Base-by-base conservation (phyloP, 2,329 filamentous ascomycete species). In the Fusarium mangiferae region DNA sequence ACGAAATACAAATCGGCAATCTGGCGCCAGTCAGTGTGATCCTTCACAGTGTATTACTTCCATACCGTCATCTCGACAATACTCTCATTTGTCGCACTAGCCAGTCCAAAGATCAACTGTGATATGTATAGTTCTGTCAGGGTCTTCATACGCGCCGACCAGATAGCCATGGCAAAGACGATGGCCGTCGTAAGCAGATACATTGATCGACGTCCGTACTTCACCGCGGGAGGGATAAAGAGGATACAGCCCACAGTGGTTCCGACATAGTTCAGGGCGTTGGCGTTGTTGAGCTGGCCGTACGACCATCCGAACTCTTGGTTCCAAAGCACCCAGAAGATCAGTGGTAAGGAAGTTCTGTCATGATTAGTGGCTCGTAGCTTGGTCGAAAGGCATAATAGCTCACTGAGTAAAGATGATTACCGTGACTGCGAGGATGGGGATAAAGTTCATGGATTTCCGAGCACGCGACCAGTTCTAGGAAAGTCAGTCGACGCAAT, bases 1-100 rank as follows among this genome's bases (percentile, higher is more conserved):
- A 79, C 66, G 56, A 80, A 80, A 67, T 80, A 80, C 33, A 81
- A 39, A 58, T 82, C 80, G 6, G 73, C 63, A 38, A 78, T 77
- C 77, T 78, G 24, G 12, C 30, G 5, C 2, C 7, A 6, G 45
- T 49, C 33, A 54, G 33, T 4, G 10, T 15, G 7, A 18, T 11
- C 17, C 22, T 20, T 17, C 9, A 4, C 14, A 20, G 26, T 24
- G 13, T 20, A 3, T 5, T 44, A 56, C 41, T 11, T 13, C 17
- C 56, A 17, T 55, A 79, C 79, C 2, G 80, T 84, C 62, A 84
- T 83, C 62, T 83, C 80, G 6, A 78, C 78, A 44, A 82, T 81
- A 7, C 80, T 77, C 61, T 83, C 82, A 42, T 83, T 83, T 4
- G 78, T 80, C 3, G 82, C 79, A 38, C 80, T 82, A 3, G 81